Base-by-base conservation (phyloP, 2,329 filamentous ascomycete genomes). In the Trichophyton equinum region DNA sequence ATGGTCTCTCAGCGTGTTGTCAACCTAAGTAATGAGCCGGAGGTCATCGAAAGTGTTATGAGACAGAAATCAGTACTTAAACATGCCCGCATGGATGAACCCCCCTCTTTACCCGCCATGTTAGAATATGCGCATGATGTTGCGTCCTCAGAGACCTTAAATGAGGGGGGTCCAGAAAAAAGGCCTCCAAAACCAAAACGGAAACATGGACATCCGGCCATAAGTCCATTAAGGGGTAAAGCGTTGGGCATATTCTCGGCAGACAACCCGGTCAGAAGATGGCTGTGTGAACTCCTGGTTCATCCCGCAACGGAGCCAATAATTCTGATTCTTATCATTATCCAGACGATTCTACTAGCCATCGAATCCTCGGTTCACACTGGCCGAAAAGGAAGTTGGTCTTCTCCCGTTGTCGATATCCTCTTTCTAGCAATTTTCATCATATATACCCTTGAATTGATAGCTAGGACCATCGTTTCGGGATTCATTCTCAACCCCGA, bases 1-100 rank as follows among this genome's bases (percentile, higher is more conserved):
- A 85, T 84, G 66, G 95, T 99, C 85, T 97, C 95, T 36, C 91
- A 96, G 76, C 89, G 94, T 77, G 91, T 99, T 61, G 94, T 99
- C 69, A 97, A 97, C 70, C 83, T 99, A 68, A 96, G 91, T 74
- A 95, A 95, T 70, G 94, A 97, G 69, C 87, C 86, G 3, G 89
- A 96, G 67, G 77, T 89, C 20, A 79, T 91, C 15, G 90, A 96
- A 71, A 85, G 87, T 64, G 85, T 83, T 58, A 80, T 85, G 25
- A 81, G 83, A 47, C 80, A 76, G 78, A 77, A 85, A 77, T 72
- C 86, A 76, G 72, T 82, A 71, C 57, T 64, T 6, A 65, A 64
- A 40, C 46, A 81, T 73, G 70, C 78, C 64, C 69, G 81, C 76
- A 69, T 82, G 71, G 69, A 83, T 60, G 79, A 74, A 57, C 79